Evolutionary conservation across 805 yeast genomes (phyloP), one percentile per base, ranked within the genome.

Genomic region (Candida hispaniensis): DNA sequence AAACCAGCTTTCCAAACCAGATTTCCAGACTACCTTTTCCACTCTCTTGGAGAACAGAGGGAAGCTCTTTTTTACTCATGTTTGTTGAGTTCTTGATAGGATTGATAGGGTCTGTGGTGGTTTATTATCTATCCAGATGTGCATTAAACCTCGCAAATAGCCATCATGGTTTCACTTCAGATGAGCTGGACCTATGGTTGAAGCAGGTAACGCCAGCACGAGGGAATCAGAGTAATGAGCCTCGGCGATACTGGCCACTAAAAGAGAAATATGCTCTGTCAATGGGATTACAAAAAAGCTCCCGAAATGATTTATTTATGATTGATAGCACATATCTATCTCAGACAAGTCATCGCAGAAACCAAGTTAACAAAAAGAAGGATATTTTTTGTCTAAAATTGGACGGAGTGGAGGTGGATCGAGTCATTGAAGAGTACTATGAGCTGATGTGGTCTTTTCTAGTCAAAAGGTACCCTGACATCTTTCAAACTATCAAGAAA

Each of bases 211-310:
- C 8, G 9, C 9, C 8, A 8, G 8, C 21, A 19, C 8, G 10
- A 19, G 10, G 21, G 21, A 17, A 23, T 9, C 4, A 12, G 7
- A 9, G 15, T 4, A 7, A 21, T 7, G 3, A 17, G 6, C 35
- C 35, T 12, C 15, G 36, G 0, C 36, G 28, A 5, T 32, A 64
- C 43, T 54, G 73, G 30, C 83, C 82, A 1, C 77, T 74, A 59
- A 73, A 71, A 48, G 64, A 71, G n/a, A 67, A 60, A 26, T 73
- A 75, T 45, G 67, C 65, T 41, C 54, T 78, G 52, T 75, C 77
- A 2, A 69, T 79, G 77, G 79, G 76, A 1, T 62, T 76, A 30
- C 59, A 64, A 40, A 60, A 64, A 47, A 47, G 64, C 28, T 54
- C 60, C 20, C 51, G 73, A 1, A 61, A 64, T 21, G 75, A 76